These are phyloP conservation scores for Colletotrichum theobromicola DNA, from an alignment of 2,329 filamentous ascomycete genomes.

Conservation along the genomic window DNA sequence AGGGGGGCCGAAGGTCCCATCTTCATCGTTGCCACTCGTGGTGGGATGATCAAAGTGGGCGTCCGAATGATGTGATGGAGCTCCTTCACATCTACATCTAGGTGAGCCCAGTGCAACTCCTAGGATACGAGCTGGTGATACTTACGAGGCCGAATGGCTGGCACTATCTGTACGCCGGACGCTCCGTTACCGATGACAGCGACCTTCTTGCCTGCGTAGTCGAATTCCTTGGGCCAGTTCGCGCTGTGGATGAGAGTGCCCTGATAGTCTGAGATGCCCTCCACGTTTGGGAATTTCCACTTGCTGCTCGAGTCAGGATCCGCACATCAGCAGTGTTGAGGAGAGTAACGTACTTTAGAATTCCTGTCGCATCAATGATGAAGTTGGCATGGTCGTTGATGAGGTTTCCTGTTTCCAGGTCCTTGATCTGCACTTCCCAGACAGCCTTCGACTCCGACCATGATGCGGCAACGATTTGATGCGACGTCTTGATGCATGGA, in stretches of 20 bases:
- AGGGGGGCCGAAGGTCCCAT: conserved; percentile 37
- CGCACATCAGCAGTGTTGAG: neutral
- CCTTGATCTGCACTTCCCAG: conserved; percentile 46
- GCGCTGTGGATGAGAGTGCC: conserved; percentile 59
- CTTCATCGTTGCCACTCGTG: conserved; percentile 35
- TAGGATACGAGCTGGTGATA: neutral
- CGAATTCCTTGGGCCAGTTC: conserved; percentile 55
- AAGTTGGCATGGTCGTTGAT: conserved; percentile 53
- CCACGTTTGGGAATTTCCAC: conserved; percentile 58
- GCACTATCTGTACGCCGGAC: conserved; percentile 58
- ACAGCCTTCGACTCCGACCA: conserved; percentile 49
- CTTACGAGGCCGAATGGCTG: conserved; percentile 51
- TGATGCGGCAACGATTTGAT: conserved; percentile 45
- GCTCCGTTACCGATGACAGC: conserved; percentile 63
- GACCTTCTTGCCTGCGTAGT: conserved; percentile 54
- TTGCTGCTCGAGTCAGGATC: conserved; percentile 38
- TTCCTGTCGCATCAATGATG: conserved; percentile 54
- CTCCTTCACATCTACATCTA: conserved; percentile 39
- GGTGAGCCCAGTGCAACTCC: conserved; percentile 4
- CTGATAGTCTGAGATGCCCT: conserved; percentile 49
- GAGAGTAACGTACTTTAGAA: conserved; percentile 51
- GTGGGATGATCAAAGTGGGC: conserved; percentile 47
- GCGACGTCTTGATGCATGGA: conserved; percentile 46
- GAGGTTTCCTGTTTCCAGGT: conserved; percentile 41
- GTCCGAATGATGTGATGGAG: conserved; percentile 47